Percentiles rank a stretch among this genome's conserved stretches.
Evolutionary conservation across 345 rosid species (phyloP).

Genomic region (Gossypium turneri): DNA sequence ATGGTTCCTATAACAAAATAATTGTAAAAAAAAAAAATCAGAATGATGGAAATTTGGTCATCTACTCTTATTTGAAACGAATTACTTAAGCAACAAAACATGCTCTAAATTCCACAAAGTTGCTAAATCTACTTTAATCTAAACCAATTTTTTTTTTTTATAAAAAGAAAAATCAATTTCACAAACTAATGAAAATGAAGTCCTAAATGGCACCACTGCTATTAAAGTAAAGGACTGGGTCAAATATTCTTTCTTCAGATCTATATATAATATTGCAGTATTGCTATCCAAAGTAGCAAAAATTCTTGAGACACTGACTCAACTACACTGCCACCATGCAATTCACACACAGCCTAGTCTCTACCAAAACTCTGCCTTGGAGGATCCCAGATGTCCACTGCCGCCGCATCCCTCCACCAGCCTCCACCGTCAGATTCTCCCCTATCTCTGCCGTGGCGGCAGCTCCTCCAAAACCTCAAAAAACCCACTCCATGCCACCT

Average conservation of each 20-base stretch:
- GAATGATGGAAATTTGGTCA: not conserved
- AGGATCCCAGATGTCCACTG: constrained; percentile 10
- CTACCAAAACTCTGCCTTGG: constrained; percentile 12
- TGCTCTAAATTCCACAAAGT: not conserved
- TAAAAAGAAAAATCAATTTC: not conserved
- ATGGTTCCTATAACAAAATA: too few species aligned
- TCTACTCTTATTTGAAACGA: not conserved
- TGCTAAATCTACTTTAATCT: not conserved
- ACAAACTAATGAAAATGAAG: not conserved
- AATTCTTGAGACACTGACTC: not conserved
- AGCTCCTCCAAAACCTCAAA: constrained; percentile 28
- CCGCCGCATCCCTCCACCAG: constrained; percentile 4
- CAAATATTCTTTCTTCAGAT: not conserved
- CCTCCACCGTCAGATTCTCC: not conserved
- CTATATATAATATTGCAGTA: not conserved
- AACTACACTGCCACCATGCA: constrained; percentile 32
- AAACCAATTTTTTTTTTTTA: not conserved
- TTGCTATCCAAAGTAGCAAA: not conserved
- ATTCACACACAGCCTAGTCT: constrained; percentile 23
- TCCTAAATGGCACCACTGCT: not conserved
- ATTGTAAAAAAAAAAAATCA: too few species aligned
- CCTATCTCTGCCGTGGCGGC: constrained; percentile 39
- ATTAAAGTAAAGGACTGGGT: not conserved
- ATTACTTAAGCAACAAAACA: not conserved
- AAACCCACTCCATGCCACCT: constrained; percentile 56